These are phyloP conservation scores for Phytophthora syringae DNA, from an alignment of 352 stramenopile genomes.

Conservation along the genomic window DNA sequence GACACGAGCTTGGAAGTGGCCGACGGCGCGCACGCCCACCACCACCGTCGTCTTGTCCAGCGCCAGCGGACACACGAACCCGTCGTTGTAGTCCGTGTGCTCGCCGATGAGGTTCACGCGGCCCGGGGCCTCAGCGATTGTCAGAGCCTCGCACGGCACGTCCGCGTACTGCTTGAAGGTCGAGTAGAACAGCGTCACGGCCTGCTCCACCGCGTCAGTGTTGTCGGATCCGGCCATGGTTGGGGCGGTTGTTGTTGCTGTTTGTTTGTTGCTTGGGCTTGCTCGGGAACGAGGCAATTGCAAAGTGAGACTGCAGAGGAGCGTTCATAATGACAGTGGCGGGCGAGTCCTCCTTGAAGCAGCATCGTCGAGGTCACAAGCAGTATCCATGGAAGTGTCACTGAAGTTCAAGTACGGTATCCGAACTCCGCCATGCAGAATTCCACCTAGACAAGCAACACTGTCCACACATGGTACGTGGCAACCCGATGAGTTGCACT, in stretches of 20 bases:
- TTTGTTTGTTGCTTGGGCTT: constrained; percentile 10
- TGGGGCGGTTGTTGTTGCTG: no score
- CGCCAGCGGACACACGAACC: constrained; percentile 95
- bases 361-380: no score
- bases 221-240: constrained; percentile 28
- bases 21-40: constrained; percentile 58
- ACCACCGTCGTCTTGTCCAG: constrained; percentile 91
- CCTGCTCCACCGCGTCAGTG: constrained; percentile 51
- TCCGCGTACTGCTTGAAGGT: constrained; percentile 48
- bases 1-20: constrained; percentile 59
- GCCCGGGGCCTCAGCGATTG: constrained; percentile 85
- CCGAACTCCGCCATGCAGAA: no score
- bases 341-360: no score
- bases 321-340: not conserved
- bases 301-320: constrained; percentile 8
- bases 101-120: constrained; percentile 97
- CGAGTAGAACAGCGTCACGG: constrained; percentile 66
- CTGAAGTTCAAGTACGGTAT: no score
- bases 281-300: constrained; percentile 15
- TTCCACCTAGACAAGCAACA: no score
- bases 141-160: constrained; percentile 49
- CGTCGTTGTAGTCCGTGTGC: constrained; percentile 97
- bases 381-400: no score
- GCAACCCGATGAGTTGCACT: no score
- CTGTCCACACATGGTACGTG: no score